Base-by-base conservation (phyloP, 305 asterid genomes). In the Lippia alba region DNA sequence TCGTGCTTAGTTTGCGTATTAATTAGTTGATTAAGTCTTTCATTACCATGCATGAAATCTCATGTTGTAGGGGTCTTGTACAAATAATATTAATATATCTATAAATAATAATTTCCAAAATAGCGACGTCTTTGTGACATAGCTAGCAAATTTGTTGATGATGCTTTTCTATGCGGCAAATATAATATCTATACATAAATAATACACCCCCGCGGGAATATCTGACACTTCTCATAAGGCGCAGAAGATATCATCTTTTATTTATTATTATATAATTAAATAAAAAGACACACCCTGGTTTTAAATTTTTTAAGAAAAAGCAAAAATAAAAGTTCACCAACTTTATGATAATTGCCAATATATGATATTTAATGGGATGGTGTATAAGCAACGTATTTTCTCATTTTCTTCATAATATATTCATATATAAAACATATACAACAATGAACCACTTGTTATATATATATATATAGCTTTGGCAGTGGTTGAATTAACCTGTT, bases 391-490 rank as follows among this genome's bases (percentile, higher is more conserved):
- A 39, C 49, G 70, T 56, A 75, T 69, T 67, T 24, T 70, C 30
- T 58, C 8, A 36, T 36, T 36, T 36, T 36, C 41, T 36, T 36
- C 9, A 36, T 1, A 36, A 36, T 36, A 4, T 36, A 1, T 36
- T 36, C 5, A 34, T 57, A 49, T 66, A 65, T 45, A 56, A 24
- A 20, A 48, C 63, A 24, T 69, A 24, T n/a, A 39, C 16, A 72
- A 67, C 64, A 69, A 66, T 77, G 76, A 15, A 64, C 83, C 67
- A 81, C 79, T 91, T 82, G 92, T 81, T 83, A 86, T 78, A 83
- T 83, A 83, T 78, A 77, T 83, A 86, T 78, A 83, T 83, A 83
- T 78, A 77, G 72, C 78, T 76, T 81, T 76, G 79, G 78, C 81
- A 73, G 81, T 77, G 76, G 76, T 74, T 77, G 72, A 79, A 82